These are phyloP conservation scores for Pichia sporocuriosa DNA, from an alignment of 805 yeast genomes.

Conservation along the genomic window DNA sequence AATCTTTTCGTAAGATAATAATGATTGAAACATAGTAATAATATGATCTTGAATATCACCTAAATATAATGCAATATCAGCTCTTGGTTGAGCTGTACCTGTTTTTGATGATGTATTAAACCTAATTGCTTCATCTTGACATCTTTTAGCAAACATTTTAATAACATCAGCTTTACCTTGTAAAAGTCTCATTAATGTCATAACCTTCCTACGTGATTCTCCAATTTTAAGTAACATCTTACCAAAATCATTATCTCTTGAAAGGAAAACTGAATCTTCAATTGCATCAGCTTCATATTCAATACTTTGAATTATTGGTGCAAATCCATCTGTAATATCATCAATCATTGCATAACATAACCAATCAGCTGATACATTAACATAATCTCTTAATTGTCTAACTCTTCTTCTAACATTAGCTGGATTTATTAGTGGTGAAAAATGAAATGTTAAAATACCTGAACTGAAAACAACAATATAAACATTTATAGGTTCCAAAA, in stretches of 20 bases:
- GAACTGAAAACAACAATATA: conserved; percentile 66
- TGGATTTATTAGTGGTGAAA: conserved; percentile 59
- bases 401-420: conserved; percentile 79
- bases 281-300: conserved; percentile 79
- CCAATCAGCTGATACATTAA: conserved; percentile 76
- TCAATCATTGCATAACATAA: conserved; percentile 74
- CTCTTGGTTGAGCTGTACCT: conserved; percentile 66
- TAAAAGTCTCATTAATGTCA: conserved; percentile 84
- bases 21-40: conserved; percentile 89
- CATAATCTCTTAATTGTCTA: conserved; percentile 70
- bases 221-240: conserved; percentile 78
- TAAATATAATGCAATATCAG: conserved; percentile 83
- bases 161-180: conserved; percentile 96
- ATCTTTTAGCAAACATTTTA: conserved; percentile 91
- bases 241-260: conserved; percentile 67
- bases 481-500: conserved; percentile 71
- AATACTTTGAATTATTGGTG: conserved; percentile 69
- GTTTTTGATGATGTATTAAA: conserved; percentile 10
- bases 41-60: conserved; percentile 98
- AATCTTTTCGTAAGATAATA: conserved; percentile 86
- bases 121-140: conserved; percentile 59
- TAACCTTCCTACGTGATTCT: conserved; percentile 81
- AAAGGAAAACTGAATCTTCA: conserved; percentile 79
- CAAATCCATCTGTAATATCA: conserved; percentile 81
- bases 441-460: conserved; percentile 65